A percentile compares a stretch with the other conserved stretches of the same genome.
Evolutionary conservation across 2,329 filamentous ascomycete genomes (phyloP).

Genomic region (Hymenoscyphus repandus): DNA sequence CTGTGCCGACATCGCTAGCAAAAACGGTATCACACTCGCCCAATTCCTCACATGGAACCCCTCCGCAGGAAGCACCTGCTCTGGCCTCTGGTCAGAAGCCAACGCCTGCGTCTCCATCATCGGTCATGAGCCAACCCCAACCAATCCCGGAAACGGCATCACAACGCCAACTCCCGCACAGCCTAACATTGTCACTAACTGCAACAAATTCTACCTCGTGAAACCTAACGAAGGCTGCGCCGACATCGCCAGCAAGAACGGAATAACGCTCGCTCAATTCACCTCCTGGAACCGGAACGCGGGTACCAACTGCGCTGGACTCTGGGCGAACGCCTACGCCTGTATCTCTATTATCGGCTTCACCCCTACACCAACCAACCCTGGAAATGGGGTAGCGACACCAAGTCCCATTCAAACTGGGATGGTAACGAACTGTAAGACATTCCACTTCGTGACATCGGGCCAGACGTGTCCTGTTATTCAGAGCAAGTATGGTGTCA

Average conservation of each 20-base stretch:
- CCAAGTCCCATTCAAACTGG: too few relatives aligned
- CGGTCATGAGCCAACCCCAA: constrained; percentile 4
- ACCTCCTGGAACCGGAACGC: neutral
- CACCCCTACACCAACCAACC: too few relatives aligned
- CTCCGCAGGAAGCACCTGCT: constrained; percentile 22
- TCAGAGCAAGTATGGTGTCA: too few relatives aligned
- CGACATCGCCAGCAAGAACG: neutral
- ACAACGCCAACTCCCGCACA: neutral
- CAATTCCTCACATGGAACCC: constrained; percentile 31
- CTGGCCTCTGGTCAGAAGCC: constrained; percentile 19
- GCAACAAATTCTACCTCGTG: neutral
- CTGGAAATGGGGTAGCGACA: too few relatives aligned
- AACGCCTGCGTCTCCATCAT: constrained; percentile 22
- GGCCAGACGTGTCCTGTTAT: too few relatives aligned
- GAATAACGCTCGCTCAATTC: neutral
- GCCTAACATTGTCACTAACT: neutral
- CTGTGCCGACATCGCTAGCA: constrained; percentile 15
- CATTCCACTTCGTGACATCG: too few relatives aligned
- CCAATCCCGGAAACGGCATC: too few relatives aligned
- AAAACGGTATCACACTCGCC: constrained; percentile 17
- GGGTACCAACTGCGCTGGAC: neutral
- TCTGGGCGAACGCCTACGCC: too few relatives aligned
- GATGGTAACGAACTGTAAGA: too few relatives aligned
- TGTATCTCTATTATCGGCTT: too few relatives aligned
- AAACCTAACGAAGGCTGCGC: neutral